Base-by-base conservation (phyloP, 176 grass and related monocot species). In the Poa annua region DNA sequence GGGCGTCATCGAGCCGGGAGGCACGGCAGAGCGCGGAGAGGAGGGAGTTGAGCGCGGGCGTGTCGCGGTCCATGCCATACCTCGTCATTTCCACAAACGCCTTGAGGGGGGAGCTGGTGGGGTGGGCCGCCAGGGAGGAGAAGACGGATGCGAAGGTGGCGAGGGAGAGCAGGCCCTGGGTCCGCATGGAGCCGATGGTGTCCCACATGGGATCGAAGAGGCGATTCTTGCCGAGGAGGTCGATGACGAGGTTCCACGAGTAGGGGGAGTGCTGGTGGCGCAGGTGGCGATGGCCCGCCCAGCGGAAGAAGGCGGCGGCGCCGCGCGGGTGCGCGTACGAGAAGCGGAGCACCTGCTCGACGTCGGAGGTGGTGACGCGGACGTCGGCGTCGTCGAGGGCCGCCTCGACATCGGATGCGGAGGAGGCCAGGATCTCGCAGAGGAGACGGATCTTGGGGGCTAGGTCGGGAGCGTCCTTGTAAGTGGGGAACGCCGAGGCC, bases 211-310 rank as follows among this genome's bases (percentile, higher is more conserved):
- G 68, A 0, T 89, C 85, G 60, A 95, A 98, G 15, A 89, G 80
- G 8, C 62, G 62, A 14, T 93, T 98, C 76, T 98, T 95, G 54
- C 96, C 96, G 35, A 98, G 96, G 77, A 95, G 85, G 81, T 95
- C 91, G 56, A 91, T 91, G 75, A 98, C 19, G 42, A 95, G 92
- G 85, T 98, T 98, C 92, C 92, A 98, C 15, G 96, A 83, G 77
- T 95, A 98, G 62, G 91, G 87, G 26, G 90, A 91, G 83, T 91
- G 96, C 3, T 63, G 47, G 63, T 93, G 90, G 55, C 54, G 50
- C 53, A 98, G 85, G 80, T 90, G 86, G 32, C 85, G 72, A 11
- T 86, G 81, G 2, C 92, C 92, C 7, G 96, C 88, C 96, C 96
- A 98, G 45, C 90, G 92, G 82, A 98, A 95, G 92, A 98, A 95